Evolutionary conservation across 768 basidiomycete species (phyloP), one percentile per base, ranked within the genome.

Genomic region (Fomitopsis serialis): DNA sequence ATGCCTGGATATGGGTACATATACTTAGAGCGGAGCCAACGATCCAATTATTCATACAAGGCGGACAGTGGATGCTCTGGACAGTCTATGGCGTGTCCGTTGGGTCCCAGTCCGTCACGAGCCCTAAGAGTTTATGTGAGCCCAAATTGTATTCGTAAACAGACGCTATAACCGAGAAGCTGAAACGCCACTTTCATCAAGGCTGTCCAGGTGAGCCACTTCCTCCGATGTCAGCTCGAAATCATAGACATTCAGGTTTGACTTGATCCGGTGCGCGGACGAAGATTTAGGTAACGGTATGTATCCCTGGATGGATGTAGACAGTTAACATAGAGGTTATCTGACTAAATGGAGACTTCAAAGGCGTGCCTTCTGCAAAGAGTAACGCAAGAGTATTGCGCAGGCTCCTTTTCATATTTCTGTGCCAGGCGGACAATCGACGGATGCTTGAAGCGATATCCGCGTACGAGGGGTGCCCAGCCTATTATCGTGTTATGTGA

Each of bases 401-500:
- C 74, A n/a, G 77, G 71, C 44, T 72, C 63, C 61, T 81, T 88
- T 36, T 66, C 61, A 63, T 87, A 82, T 64, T 80, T 83, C 40
- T 74, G 59, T 6, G 78, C 76, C 35, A 82, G 68, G 29, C 62
- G 62, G 23, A 65, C 64, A 57, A 89, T 71, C 10, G 68, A 66
- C 19, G 81, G 77, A 67, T 86, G 79, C 19, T 78, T 63, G 69
- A 91, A 87, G 44, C 82, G 76, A 66, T 81, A 71, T 11, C 79
- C 84, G 21, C 86, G 74, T 17, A 81, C 87, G 6, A 90, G 75
- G 4, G 86, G 85, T 9, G 75, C 87, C 87, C 87, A 90, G 86
- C 87, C 81, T 85, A 55, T 25, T 32, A 42, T 2, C 19, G 22
- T n/a, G 36, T 12, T 0, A 15, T 35, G 4, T n/a, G n/a, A n/a